Base-by-base conservation (phyloP, 2,329 filamentous ascomycete species). In the Colletotrichum sp. region DNA sequence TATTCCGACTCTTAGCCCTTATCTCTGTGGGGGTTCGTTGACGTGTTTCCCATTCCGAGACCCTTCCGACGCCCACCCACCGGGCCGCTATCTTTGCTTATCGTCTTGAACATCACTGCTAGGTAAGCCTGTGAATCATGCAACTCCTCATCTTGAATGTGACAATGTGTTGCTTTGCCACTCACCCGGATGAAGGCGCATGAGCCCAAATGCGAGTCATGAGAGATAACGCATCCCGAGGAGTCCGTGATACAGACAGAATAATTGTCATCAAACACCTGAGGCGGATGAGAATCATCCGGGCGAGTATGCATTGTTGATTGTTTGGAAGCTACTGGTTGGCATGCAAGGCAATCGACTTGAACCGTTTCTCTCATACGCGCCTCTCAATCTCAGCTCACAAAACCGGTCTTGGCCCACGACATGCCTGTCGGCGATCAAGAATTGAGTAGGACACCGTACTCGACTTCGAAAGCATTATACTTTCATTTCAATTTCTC, bases 21-120 rank as follows among this genome's bases (percentile, higher is more conserved):
- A 66, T 71, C 69, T 66, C 12, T 66, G 48, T 66, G 69, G 61
- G 69, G 69, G 69, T 66, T 43, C 32, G 9, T 71, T 58, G 59
- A 71, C 59, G 48, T 38, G 43, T 58, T 32, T 18, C 18, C 28
- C 16, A 21, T 43, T 56, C 61, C 61, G 61, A 34, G 34, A 38
- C 24, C 24, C 7, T 71, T 71, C 69, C 69, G 69, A 66, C 24
- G 14, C 14, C 26, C n/a, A 38, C 24, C 30, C 43, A n/a, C 32
- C 24, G 34, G 34, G 18, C 13, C 24, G 34, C 18, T 59, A 59
- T 71, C 61, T 58, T n/a, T 26, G 21, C 69, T 66, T 56, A 48
- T 59, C 38, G 43, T 56, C 9, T 10, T 34, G 36, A 38, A 48
- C 48, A 71, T 0, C 30, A 4, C 16, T 30, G n/a, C 18, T 26